Conservation (phyloP, 176 grass and related monocot species). For the Canna indica region DNA sequence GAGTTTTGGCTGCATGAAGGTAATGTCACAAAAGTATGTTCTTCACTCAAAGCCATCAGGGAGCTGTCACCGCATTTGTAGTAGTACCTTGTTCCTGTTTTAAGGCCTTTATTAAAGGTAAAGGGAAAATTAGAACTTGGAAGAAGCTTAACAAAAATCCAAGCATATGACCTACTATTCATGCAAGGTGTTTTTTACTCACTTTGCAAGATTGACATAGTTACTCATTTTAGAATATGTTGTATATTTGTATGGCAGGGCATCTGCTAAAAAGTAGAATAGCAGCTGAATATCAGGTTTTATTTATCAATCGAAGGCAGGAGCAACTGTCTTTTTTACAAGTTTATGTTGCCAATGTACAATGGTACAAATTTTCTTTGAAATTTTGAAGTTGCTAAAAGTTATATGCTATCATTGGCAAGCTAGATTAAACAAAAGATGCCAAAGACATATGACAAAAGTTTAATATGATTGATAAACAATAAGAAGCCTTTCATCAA, state of each 20-base stretch:
- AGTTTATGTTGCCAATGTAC: not conserved
- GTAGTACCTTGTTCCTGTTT: conserved; percentile 48
- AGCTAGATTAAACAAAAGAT: too few species aligned
- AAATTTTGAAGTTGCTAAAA: not conserved
- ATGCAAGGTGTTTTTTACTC: too few species aligned
- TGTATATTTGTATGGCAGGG: too few species aligned
- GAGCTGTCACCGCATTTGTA: conserved; percentile 76
- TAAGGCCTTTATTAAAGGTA: conserved; percentile 26
- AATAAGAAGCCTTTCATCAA: too few species aligned
- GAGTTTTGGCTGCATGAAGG: conserved; percentile 19
- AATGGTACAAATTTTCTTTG: not conserved
- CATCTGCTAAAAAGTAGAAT: not conserved
- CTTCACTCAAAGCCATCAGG: conserved; percentile 40
- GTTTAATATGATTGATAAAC: too few species aligned
- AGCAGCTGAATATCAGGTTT: not conserved
- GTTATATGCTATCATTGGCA: too few species aligned
- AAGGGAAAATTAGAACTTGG: not conserved
- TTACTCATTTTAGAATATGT: too few species aligned
- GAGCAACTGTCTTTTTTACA: too few species aligned
- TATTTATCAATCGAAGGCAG: not conserved
- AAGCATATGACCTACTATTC: not conserved
- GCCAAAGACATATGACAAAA: too few species aligned
- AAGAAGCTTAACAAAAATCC: not conserved
- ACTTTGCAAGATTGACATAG: not conserved
- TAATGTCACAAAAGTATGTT: conserved; percentile 55